phyloP scores from a whole-genome alignment of 306 rosid genomes.

The Cicer chorassanicum region DNA sequence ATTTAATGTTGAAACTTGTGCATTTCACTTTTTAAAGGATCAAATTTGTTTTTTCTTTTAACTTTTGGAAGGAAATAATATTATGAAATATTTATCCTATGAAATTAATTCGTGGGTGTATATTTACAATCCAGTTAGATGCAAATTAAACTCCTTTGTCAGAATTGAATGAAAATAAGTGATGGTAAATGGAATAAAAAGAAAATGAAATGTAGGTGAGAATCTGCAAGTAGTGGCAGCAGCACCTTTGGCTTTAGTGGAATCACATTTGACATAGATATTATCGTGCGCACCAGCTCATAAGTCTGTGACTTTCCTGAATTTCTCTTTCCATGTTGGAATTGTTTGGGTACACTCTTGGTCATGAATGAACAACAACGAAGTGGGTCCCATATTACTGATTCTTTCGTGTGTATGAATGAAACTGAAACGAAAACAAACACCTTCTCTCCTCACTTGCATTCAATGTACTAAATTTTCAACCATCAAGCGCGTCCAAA shows the following conservation, averaged over 20 bases:
- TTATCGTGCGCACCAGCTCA: constrained; percentile 91
- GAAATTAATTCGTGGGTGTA: too few relatives aligned
- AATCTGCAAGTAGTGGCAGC: constrained; percentile 41
- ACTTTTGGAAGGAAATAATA: too few relatives aligned
- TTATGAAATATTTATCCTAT: too few relatives aligned
- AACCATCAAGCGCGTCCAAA: constrained; percentile 52
- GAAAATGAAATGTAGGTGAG: constrained; percentile 11
- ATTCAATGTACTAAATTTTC: constrained; percentile 31
- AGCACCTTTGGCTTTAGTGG: constrained; percentile 55
- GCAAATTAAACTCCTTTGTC: too few relatives aligned
- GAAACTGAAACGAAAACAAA: neutral
- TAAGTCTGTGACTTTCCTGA: neutral
- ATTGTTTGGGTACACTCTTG: constrained; percentile 23
- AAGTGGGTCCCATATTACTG: constrained; percentile 47
- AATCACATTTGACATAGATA: constrained; percentile 35
- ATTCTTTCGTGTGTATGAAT: constrained; percentile 29
- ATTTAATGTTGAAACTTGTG: too few relatives aligned
- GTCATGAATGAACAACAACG: neutral
- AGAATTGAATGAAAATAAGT: too few relatives aligned
- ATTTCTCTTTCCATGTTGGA: constrained; percentile 33
- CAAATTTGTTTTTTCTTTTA: too few relatives aligned
- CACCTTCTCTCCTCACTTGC: neutral
- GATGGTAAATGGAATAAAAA: neutral
- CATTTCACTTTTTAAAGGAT: too few relatives aligned
- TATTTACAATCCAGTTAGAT: too few relatives aligned